Base-by-base conservation (phyloP, 768 basidiomycete species). In the Leccinellum luteum region DNA sequence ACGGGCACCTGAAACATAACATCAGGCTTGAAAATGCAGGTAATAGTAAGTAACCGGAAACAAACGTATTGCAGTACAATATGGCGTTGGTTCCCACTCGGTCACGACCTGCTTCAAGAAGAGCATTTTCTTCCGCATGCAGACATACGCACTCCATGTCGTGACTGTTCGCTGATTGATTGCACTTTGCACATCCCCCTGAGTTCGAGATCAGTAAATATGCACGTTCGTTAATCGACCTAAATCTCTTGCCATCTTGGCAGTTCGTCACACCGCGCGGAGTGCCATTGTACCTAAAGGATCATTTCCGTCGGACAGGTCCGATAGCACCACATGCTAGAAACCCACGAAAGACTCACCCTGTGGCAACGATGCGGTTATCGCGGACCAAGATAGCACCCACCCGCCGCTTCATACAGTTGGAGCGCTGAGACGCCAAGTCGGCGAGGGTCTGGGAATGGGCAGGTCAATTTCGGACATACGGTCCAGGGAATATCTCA, bases 1-100 rank as follows among this genome's bases (percentile, higher is more conserved):
- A 99, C 0, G 97, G 97, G 66, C 97, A 99, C n/a, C 95, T 98
- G 67, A 17, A 43, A 35, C 41, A 23, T 48, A 43, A 44, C 45
- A 51, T 57, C 54, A 53, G 28, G 43, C 52, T 30, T 9, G 44
- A 55, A 30, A 1, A 49, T 23, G 30, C 27, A 44, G 19, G 3
- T 43, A 54, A 57, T n/a, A n/a, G n/a, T 30, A 38, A 52, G 49
- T 30, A 43, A 56, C 44, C 50, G 31, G 32, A 31, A 47, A 73
- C 90, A 62, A 58, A 98, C 94, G 97, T 99, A 68, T 99, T 99
- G 81, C 97, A 99, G 70, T 98, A 99, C 14, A 99, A 69, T n/a
- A 92, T 89, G 3, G 91, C 84, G 51, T 86, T 84, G 51, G 78
- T 74, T 6, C 90, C 90, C n/a, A 96, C 82, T 48, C 97, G 79